Percentiles rank a stretch among this genome's conserved stretches.
Evolutionary conservation across 495 filamentous ascomycete genomes (phyloP).

Genomic region (Penicillium maclennaniae): DNA sequence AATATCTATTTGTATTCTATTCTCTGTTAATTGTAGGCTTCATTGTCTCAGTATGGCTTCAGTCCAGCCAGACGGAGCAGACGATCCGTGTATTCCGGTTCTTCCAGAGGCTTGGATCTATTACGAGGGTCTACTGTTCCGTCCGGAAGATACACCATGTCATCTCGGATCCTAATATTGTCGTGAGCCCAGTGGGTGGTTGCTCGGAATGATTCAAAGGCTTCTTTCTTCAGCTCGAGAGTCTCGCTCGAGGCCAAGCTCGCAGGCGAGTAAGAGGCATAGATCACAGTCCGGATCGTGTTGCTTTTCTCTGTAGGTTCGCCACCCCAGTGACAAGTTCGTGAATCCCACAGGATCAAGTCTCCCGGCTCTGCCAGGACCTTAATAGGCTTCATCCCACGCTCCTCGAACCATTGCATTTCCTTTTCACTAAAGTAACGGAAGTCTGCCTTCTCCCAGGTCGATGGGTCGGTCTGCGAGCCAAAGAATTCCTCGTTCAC

Average conservation of each 20-base stretch:
- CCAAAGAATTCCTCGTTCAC: slow-evolving; percentile 37
- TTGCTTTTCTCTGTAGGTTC: slow-evolving; percentile 22
- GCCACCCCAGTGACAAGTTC: slow-evolving; percentile 35
- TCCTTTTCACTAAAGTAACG: slow-evolving; percentile 28
- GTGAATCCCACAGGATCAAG: slow-evolving; percentile 43
- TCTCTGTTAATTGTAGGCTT: neutral
- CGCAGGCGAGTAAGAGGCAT: slow-evolving; percentile 38
- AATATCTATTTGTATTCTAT: neutral
- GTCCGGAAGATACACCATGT: slow-evolving; percentile 24
- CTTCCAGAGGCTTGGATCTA: slow-evolving; percentile 29
- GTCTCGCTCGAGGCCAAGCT: slow-evolving; percentile 28
- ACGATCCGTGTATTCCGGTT: slow-evolving; percentile 28
- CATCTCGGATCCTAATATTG: slow-evolving; percentile 20
- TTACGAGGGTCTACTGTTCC: slow-evolving; percentile 31
- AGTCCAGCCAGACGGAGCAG: slow-evolving; percentile 34
- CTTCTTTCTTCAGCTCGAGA: slow-evolving; percentile 28
- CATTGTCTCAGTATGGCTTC: slow-evolving; percentile 22
- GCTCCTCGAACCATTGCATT: slow-evolving; percentile 31
- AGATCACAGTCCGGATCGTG: slow-evolving; percentile 33
- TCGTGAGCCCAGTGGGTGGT: slow-evolving; percentile 46
- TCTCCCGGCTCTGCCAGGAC: slow-evolving; percentile 40
- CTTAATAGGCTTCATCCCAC: slow-evolving; percentile 30
- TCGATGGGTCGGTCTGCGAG: slow-evolving; percentile 22
- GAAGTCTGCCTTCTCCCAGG: slow-evolving; percentile 28
- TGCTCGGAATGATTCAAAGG: slow-evolving; percentile 33